Evolutionary conservation across 192 early-diverging fungal genomes (phyloP).

Genomic region (Rhizophagus prolifer): DNA sequence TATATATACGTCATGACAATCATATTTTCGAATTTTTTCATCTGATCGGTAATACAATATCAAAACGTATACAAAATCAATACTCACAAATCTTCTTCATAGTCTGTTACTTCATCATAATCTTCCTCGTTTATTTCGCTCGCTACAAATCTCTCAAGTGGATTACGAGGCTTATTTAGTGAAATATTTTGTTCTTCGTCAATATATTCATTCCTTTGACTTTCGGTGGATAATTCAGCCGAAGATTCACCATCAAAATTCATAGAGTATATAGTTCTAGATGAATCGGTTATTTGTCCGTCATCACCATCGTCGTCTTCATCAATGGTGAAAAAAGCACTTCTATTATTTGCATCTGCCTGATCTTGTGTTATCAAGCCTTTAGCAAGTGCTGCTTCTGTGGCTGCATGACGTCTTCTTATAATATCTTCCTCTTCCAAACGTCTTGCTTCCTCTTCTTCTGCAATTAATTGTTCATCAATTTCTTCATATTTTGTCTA

Average conservation of each 20-base stretch:
- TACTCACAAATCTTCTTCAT: conserved; percentile 19
- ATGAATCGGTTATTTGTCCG: neutral
- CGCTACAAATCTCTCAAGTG: conserved; percentile 6
- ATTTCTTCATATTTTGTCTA: neutral
- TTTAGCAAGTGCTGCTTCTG: conserved; percentile 15
- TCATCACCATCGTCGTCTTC: conserved; percentile 22
- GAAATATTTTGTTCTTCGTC: conserved; percentile 1
- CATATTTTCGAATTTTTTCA: too few species aligned
- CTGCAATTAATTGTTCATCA: conserved; percentile 9
- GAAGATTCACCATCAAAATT: conserved; percentile 3
- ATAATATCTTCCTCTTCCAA: conserved; percentile 19
- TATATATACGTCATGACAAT: neutral
- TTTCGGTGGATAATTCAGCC: conserved; percentile 16
- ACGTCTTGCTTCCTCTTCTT: conserved; percentile 23
- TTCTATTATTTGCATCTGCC: neutral
- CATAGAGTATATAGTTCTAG: neutral
- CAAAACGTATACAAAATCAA: neutral
- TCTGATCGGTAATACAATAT: too few species aligned
- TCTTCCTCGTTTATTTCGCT: conserved; percentile 13
- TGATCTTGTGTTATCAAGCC: neutral
- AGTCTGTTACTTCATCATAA: conserved; percentile 12
- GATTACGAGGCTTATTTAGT: conserved; percentile 25
- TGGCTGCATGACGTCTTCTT: conserved; percentile 10
- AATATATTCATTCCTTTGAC: neutral
- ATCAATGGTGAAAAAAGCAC: neutral